Evolutionary conservation across 106 monocot genomes (phyloP), one percentile per base, ranked within the genome.

Genomic region (Allium fistulosum): DNA sequence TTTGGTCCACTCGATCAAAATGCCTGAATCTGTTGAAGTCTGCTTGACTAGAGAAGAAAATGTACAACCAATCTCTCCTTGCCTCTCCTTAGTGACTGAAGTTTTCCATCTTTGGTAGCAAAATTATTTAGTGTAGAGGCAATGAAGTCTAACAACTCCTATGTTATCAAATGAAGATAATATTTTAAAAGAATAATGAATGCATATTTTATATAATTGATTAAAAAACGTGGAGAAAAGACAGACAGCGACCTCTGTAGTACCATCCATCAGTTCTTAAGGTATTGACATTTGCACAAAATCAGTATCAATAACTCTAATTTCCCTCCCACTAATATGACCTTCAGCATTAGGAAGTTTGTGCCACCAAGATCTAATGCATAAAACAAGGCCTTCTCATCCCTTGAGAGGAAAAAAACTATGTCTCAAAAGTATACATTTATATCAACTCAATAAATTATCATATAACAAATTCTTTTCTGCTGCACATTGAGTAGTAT

Each of bases 21-120:
- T 86, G 11, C 95, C 95, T 8, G 95, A 91, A 14, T 85, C 72
- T 62, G 91, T 86, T 1, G 95, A 96, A 58, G 83, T 76, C 65
- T 91, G 95, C 51, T 80, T 86, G 69, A 96, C 95, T 15, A 91
- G 95, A 69, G 91, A 96, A 68, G 95, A 96, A 65, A 96, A 96
- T 12, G 95, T 96, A 68, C 91, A 96, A 15, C 91, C 95, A 51
- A 96, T 77, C 73, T 88, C 95, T 72, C 91, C 82, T 78, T 88
- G 83, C 72, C 77, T 83, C 0, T 81, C 89, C 1, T 55, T 73
- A 64, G 81, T 22, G 22, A 22, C 22, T 22, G 22, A 22, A 22
- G 22, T 22, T 22, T 22, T 61, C 80, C 79, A 57, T 77, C 86
- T 73, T 93, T 88, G 1, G 71, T 27, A 53, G 70, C 85, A 74